Base-by-base conservation (phyloP, 768 basidiomycete genomes). In the Galerina sulciceps region DNA sequence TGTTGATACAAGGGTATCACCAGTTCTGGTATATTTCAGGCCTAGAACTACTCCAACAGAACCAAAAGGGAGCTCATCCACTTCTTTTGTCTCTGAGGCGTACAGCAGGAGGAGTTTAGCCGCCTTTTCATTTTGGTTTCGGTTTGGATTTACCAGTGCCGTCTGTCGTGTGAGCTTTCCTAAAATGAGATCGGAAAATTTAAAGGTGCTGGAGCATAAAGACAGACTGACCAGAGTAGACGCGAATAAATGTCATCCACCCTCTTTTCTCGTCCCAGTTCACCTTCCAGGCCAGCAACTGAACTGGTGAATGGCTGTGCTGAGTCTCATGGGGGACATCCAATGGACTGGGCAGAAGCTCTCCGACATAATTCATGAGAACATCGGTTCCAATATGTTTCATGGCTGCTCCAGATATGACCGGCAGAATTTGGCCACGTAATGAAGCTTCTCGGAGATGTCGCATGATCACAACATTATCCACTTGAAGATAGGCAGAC, bases 211-310 rank as follows among this genome's bases (percentile, higher is more conserved):
- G 22, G 41, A 11, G 9, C 41, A 58, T 53, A 58, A n/a, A 35
- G n/a, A 37, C 22, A 13, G 18, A 15, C 78, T 60, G 69, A 91
- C 93, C 93, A 53, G 93, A 93, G 71, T 95, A 95, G 17, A 95
- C 84, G 22, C 93, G 81, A 38, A 95, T 88, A 69, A 93, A 95
- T 1, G 93, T 94, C 92, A 95, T 93, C 93, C 93, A 95, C 20
- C 93, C 93, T 55, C 76, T 73, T 64, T 81, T 84, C 57, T 86
- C 86, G 67, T 95, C 92, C 93, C 92, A 94, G 31, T 78, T 80
- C 18, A 95, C 93, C 69, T 95, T 95, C 93, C 94, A 95, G 2
- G 90, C 93, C 23, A 95, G 77, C 61, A 88, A 71, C 36, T 83
- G 85, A 20, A 90, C 67, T 1, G 86, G 84, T 0, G 80, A 68